Base-by-base conservation (phyloP, 2,329 filamentous ascomycete genomes). In the Verticillium dahliae region DNA sequence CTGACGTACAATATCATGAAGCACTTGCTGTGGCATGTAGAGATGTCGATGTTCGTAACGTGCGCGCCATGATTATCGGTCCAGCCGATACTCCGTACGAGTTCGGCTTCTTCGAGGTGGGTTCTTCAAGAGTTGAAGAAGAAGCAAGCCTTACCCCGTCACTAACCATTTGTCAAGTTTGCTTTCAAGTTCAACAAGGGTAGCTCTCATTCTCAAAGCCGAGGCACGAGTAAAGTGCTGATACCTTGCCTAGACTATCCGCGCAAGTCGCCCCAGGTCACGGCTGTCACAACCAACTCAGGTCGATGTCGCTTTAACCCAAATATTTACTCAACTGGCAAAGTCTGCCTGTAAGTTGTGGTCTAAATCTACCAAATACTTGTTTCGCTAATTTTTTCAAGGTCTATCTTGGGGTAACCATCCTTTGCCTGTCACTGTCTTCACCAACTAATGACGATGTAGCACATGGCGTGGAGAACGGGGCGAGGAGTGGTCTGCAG, bases 11-110 rank as follows among this genome's bases (percentile, higher is more conserved):
- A 22, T 10, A 37, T 9, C 9, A 27, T 45, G 60, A 56, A 93
- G 91, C 93, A 35, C 84, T 98, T 65, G 91, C 91, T 11, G 92
- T 97, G 57, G 90, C 91, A 61, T 96, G 90, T 72, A 84, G 90
- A 59, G 95, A 98, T 75, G 83, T 87, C 67, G 92, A 99, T 74
- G 91, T 98, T 63, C 90, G 93, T 61, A 90, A 91, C 72, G 89
- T 98, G 58, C 90, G 87, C 72, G 92, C 93, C 57, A 76, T 98
- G 65, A 94, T 98, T 69, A 86, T 98, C 67, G 95, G 95, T 0
- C 94, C 95, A 31, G 92, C 94, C 66, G 93, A 95, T 68, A 96
- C 93, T 0, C 93, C 94, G 0, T 99, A 99, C 74, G 93, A 97
- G 74, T 97, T 96, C 71, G 95, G 95, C 3, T 97, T 97, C 77